Evolutionary conservation across 1,284 basidiomycete species (phyloP).

Genomic region (Rhodotorula sp.): DNA sequence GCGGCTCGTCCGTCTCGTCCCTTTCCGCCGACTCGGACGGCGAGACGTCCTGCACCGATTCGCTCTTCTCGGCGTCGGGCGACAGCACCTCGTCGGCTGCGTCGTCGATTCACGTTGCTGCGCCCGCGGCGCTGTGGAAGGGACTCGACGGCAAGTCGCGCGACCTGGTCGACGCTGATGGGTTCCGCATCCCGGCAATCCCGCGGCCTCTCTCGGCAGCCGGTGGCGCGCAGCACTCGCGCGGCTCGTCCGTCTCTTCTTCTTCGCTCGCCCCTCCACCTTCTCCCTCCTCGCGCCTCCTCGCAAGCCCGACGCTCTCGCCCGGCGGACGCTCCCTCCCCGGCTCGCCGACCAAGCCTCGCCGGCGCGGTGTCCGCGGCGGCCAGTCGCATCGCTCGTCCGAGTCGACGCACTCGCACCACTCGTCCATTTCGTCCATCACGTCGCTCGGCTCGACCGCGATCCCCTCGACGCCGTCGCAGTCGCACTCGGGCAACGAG

Average conservation of each 20-base stretch:
- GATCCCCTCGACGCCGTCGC: slow-evolving; percentile 22
- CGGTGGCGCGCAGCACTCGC: slow-evolving; percentile 10
- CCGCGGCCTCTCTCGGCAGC: slow-evolving; percentile 8
- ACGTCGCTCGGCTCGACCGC: slow-evolving; percentile 32
- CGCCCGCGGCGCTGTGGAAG: slow-evolving; percentile 24
- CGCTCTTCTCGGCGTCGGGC: slow-evolving; percentile 30
- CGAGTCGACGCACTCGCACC: slow-evolving; percentile 10
- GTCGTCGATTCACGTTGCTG: neutral
- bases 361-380: slow-evolving; percentile 40
- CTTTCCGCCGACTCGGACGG: slow-evolving; percentile 21
- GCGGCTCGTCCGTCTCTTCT: slow-evolving; percentile 5
- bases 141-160: slow-evolving; percentile 25
- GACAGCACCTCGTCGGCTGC: slow-evolving; percentile 21
- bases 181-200: slow-evolving; percentile 29
- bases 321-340: slow-evolving; percentile 28
- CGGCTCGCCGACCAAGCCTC: slow-evolving; percentile 38
- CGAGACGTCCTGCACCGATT: slow-evolving; percentile 32
- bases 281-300: slow-evolving; percentile 19
- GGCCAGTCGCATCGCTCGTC: slow-evolving; percentile 24
- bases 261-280: slow-evolving; percentile 22
- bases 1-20: slow-evolving; percentile 33
- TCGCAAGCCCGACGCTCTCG: neutral
- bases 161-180: slow-evolving; percentile 29
- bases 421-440: slow-evolving; percentile 36
- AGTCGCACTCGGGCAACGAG: neutral